Conservation (phyloP, 2,329 filamentous ascomycete species). For the Podosphaera fusca region DNA sequence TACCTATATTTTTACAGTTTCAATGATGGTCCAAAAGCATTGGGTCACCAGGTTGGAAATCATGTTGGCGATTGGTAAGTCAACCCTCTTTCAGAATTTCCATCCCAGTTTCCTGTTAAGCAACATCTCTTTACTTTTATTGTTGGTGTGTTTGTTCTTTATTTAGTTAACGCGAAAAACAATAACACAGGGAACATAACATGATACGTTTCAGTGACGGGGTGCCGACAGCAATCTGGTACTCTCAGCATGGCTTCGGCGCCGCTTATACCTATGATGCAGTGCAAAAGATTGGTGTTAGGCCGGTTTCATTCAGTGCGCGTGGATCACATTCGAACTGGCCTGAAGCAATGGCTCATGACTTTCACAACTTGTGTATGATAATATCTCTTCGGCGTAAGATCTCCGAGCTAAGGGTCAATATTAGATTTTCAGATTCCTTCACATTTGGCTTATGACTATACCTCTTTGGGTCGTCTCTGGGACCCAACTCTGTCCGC, state of each 20-base stretch:
- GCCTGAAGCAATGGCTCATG: slow-evolving; percentile 36
- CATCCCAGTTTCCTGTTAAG: background rate
- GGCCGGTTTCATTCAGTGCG: slow-evolving; percentile 44
- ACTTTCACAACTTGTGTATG: slow-evolving; percentile 39
- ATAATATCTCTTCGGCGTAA: background rate
- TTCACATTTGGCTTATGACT: slow-evolving; percentile 25
- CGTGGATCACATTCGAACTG: slow-evolving; percentile 50
- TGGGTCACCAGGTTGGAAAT: slow-evolving; percentile 8
- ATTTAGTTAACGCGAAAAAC: no score
- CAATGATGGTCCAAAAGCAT: slow-evolving; percentile 9
- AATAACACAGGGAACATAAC: slow-evolving; percentile 41
- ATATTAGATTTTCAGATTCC: slow-evolving; percentile 22
- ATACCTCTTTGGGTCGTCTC: slow-evolving; percentile 42
- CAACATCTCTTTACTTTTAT: background rate
- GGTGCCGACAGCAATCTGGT: slow-evolving; percentile 59
- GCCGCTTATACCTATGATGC: slow-evolving; percentile 70
- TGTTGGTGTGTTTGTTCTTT: no score
- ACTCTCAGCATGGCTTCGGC: slow-evolving; percentile 75
- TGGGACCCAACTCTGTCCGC: slow-evolving; percentile 39
- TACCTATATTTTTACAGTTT: slow-evolving; percentile 14
- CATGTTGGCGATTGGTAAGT: slow-evolving; percentile 35
- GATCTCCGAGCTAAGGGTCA: background rate
- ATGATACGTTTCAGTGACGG: slow-evolving; percentile 74
- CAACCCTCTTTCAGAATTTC: background rate
- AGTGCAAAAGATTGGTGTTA: slow-evolving; percentile 54